Evolutionary conservation across 139 green algal genomes (phyloP), one percentile per base, ranked within the genome.

Genomic region (Chlorella sp.): DNA sequence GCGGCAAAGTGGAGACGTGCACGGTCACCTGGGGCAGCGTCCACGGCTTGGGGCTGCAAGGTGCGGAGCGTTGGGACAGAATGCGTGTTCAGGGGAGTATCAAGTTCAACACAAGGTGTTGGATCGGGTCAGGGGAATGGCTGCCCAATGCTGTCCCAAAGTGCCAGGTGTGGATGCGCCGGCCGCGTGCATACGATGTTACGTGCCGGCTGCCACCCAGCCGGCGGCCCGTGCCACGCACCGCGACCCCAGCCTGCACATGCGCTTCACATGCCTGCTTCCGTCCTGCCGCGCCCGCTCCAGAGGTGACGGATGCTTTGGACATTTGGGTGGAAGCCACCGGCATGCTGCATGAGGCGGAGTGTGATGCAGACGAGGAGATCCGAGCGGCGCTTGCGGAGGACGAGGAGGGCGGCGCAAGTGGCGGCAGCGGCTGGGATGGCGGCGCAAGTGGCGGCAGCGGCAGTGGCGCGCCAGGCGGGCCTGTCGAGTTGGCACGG

Each of bases 331-430:
- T 74, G 77, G 77, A 73, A 7, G 40, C 38, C 16, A 56, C 77
- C 30, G 77, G 77, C 38, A 44, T 83, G 77, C 77, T 83, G 56
- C 77, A 74, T 30, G 77, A 83, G 3, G 60, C 58, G 1, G 77
- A 83, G 77, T 73, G 77, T 17, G 24, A 34, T 24, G 56, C 77
- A 74, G 77, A 83, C 22, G 54, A 74, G 36, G 68, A 51, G 8
- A 16, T 44, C 9, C 32, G 20, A 30, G 40, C 40, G 11, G 77
- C 41, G 14, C 40, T 74, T 0, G 54, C 30, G 32, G 13, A 80
- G 73, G 13, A 60, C 13, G 51, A 60, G 51, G 51, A 68, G 26
- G 60, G 26, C 28, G 26, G 28, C 60, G 14, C 24, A 7, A 20
- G 16, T 3, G 28, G 28, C 60, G 28, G 28, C 60, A 68, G 34